Conservation (phyloP, 257 asterid species). For the Salvia hispanica region DNA sequence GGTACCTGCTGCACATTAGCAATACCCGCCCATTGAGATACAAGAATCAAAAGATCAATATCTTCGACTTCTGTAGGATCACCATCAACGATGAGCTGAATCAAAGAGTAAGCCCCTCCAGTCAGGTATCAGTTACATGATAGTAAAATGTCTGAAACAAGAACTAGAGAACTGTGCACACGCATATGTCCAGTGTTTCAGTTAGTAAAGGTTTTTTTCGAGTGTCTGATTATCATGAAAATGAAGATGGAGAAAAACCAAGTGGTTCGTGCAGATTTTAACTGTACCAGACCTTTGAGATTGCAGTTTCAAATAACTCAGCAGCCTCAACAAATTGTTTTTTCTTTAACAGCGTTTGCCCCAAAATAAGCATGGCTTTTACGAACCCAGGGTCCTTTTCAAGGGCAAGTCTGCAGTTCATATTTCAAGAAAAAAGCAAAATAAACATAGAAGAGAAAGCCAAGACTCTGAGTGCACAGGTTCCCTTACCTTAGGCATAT, state of each 20-base stretch:
- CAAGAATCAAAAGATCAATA: slow-evolving; percentile 73
- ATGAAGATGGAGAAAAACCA: neutral
- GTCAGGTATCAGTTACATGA: slow-evolving; percentile 16
- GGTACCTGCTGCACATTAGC: slow-evolving; percentile 70
- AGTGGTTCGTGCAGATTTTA: slow-evolving; percentile 1
- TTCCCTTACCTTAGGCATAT: slow-evolving; percentile 54
- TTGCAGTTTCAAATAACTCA: slow-evolving; percentile 66
- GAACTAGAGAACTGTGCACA: neutral
- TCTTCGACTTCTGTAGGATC: slow-evolving; percentile 62
- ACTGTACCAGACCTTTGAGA: slow-evolving; percentile 62
- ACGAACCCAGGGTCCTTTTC: slow-evolving; percentile 77
- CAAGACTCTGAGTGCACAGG: slow-evolving; percentile 18
- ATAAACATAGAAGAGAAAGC: slow-evolving; percentile 38
- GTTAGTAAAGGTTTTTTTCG: slow-evolving; percentile 4
- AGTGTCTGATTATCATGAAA: neutral
- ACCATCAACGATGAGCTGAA: slow-evolving; percentile 68
- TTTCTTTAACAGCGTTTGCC: slow-evolving; percentile 63
- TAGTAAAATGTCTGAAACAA: neutral
- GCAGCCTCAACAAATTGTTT: slow-evolving; percentile 55
- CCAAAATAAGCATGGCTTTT: slow-evolving; percentile 72
- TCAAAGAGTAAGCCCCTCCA: slow-evolving; percentile 26
- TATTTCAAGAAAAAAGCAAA: slow-evolving; percentile 31
- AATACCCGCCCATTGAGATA: slow-evolving; percentile 84
- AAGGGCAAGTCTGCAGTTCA: slow-evolving; percentile 84
- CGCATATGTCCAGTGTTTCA: neutral